Percentiles rank a stretch among this genome's conserved stretches.
These are phyloP conservation scores for Solanum hybrid DNA, from an alignment of 305 asterid genomes.

Conservation along the genomic window DNA sequence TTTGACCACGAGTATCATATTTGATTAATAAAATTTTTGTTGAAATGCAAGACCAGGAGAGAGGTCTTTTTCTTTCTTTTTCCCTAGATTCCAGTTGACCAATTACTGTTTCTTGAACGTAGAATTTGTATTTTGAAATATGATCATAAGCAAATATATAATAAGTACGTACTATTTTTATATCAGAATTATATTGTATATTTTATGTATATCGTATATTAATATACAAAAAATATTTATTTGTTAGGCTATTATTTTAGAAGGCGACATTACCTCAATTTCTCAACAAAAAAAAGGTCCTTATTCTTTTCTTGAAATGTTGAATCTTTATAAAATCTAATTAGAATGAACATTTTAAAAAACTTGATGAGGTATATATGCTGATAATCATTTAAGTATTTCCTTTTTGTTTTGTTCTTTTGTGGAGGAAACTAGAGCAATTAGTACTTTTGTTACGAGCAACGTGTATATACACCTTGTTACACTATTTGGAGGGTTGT, in stretches of 20 bases:
- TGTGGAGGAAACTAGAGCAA: neutral
- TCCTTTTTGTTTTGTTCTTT: neutral
- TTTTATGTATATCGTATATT: neutral
- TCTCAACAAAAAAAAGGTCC: neutral
- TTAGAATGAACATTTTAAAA: neutral
- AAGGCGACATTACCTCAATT: neutral
- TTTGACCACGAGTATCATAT: neutral
- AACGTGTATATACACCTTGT: neutral
- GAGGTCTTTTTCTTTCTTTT: neutral
- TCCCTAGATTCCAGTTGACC: neutral
- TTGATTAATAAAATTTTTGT: neutral
- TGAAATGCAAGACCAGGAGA: neutral
- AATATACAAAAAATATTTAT: neutral
- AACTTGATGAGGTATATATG: neutral
- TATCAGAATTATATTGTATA: neutral
- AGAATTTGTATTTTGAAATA: neutral
- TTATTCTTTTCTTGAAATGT: neutral
- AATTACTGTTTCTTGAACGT: neutral
- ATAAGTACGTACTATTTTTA: neutral
- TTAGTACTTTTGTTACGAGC: neutral
- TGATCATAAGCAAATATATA: neutral
- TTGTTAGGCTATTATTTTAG: neutral
- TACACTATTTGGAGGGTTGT: neutral
- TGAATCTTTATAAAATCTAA: neutral
- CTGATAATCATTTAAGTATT: neutral